Evolutionary conservation across 2,329 filamentous ascomycete species (phyloP).

Genomic region (Aspergillus nomiae): DNA sequence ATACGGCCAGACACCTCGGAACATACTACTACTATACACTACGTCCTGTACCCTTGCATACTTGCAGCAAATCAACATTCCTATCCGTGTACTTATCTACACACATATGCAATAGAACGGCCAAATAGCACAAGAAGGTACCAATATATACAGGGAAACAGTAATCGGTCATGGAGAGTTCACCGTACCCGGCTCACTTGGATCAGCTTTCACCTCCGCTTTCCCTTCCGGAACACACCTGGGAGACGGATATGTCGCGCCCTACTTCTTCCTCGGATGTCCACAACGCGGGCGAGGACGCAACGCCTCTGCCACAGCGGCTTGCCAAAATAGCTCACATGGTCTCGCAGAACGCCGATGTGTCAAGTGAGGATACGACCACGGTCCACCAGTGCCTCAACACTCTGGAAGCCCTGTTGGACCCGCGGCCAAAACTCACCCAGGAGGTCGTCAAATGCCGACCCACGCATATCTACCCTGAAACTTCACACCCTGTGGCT

Average conservation of each 20-base stretch:
- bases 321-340: constrained; percentile 36
- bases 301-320: constrained; percentile 20
- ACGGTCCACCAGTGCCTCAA: constrained; percentile 40
- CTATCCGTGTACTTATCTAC: not conserved
- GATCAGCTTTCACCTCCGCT: constrained; percentile 20
- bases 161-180: constrained; percentile 11
- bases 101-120: not conserved
- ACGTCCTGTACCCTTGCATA: not conserved
- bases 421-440: constrained; percentile 25
- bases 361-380: constrained; percentile 30
- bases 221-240: constrained; percentile 31
- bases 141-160: constrained; percentile 2
- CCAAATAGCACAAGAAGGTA: not conserved
- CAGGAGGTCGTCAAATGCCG: constrained; percentile 23
- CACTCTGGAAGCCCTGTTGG: constrained; percentile 37
- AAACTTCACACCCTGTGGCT: not conserved
- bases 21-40: not conserved
- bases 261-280: constrained; percentile 6
- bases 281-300: constrained; percentile 3
- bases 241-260: constrained; percentile 11
- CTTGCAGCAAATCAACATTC: constrained; percentile 1
- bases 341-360: constrained; percentile 27
- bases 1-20: not conserved
- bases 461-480: constrained; percentile 11
- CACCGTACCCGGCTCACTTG: constrained; percentile 3